phyloP scores from a whole-genome alignment of 768 basidiomycete species.

The Lyophyllum atratum region DNA sequence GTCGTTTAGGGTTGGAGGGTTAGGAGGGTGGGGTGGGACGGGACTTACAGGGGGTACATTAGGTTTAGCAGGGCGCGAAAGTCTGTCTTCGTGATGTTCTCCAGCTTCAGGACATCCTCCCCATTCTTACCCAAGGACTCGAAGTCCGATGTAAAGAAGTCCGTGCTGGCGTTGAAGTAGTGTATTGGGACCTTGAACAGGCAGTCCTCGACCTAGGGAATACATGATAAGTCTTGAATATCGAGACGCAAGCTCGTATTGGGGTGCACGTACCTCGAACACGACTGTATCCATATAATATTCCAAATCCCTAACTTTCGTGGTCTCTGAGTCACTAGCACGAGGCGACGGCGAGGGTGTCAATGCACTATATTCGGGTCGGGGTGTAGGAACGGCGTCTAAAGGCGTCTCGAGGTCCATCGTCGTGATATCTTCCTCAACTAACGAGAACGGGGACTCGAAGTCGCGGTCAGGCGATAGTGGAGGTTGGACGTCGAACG shows the following conservation, averaged over 20 bases:
- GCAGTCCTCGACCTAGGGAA: constrained; percentile 6
- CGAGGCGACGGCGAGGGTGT: too few species aligned
- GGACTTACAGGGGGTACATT: constrained; percentile 9
- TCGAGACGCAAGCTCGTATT: background rate
- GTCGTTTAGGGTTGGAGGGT: background rate
- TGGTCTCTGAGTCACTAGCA: background rate
- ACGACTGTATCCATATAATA: constrained; percentile 9
- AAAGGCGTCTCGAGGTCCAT: background rate
- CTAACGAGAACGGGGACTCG: background rate
- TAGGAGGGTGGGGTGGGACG: background rate
- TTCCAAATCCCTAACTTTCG: background rate
- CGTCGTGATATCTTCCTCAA: constrained; percentile 7
- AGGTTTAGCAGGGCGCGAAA: constrained; percentile 14
- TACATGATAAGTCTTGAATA: background rate
- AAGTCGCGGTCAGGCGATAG: background rate
- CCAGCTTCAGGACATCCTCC: background rate
- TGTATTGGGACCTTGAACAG: constrained; percentile 10
- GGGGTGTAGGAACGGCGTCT: background rate
- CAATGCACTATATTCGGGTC: background rate
- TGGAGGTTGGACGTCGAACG: background rate
- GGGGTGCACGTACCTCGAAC: constrained; percentile 3
- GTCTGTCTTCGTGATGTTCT: constrained; percentile 8
- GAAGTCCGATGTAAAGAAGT: constrained; percentile 2
- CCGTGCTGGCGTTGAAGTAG: constrained; percentile 6
- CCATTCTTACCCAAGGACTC: background rate